Percentiles rank a stretch among this genome's conserved stretches.
phyloP scores from a whole-genome alignment of 2,329 filamentous ascomycete species.

The Fulvia fulva region DNA sequence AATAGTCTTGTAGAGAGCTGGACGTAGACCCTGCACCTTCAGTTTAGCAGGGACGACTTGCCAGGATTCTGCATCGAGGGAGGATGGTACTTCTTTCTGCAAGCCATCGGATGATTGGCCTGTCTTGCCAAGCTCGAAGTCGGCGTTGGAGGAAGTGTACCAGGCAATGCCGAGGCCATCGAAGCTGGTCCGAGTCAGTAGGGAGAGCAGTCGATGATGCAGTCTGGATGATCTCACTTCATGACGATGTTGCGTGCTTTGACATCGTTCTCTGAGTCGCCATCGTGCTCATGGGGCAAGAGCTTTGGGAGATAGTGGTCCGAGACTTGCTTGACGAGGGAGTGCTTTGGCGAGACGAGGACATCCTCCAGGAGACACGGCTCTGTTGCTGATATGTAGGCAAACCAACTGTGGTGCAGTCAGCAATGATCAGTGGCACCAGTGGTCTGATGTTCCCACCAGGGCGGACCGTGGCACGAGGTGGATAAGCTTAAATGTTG shows the following conservation, averaged over 20 bases:
- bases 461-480: neutral
- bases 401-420: slow-evolving; percentile 48
- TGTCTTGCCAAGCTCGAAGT: slow-evolving; percentile 35
- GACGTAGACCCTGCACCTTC: slow-evolving; percentile 34
- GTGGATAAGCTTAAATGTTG: neutral
- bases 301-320: slow-evolving; percentile 54
- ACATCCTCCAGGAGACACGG: slow-evolving; percentile 54
- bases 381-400: slow-evolving; percentile 51
- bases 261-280: slow-evolving; percentile 43
- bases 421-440: neutral
- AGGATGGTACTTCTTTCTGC: slow-evolving; percentile 26
- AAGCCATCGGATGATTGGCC: slow-evolving; percentile 26
- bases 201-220: no score
- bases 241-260: slow-evolving; percentile 50
- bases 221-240: neutral
- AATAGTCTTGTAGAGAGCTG: slow-evolving; percentile 51
- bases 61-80: neutral
- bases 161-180: slow-evolving; percentile 55
- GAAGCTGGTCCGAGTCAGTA: no score
- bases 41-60: slow-evolving; percentile 1
- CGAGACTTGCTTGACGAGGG: slow-evolving; percentile 45
- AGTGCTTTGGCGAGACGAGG: slow-evolving; percentile 45
- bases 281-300: slow-evolving; percentile 45
- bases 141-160: slow-evolving; percentile 47
- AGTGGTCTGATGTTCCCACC: neutral